Evolutionary conservation across 2,329 filamentous ascomycete genomes (phyloP).

Genomic region (Ceratocystiopsis sp.): DNA sequence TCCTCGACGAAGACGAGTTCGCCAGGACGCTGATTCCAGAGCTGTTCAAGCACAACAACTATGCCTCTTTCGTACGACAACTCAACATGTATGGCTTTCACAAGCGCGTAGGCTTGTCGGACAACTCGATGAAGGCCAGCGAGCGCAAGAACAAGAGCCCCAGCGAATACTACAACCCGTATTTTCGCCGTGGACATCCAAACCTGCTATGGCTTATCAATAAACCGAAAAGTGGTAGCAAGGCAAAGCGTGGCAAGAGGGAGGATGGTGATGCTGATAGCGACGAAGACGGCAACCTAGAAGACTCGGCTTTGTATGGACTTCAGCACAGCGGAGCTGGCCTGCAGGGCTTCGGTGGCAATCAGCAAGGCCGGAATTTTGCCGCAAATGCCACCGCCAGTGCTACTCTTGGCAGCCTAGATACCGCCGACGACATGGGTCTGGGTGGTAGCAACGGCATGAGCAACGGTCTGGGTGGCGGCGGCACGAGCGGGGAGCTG

Average conservation of each 20-base stretch:
- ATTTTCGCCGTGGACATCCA: conserved; percentile 82
- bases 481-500: conserved; percentile 19
- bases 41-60: conserved; percentile 98
- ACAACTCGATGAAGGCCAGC: conserved; percentile 95
- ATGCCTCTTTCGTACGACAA: conserved; percentile 89
- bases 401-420: neutral
- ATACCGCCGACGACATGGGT: conserved; percentile 4
- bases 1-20: conserved; percentile 94
- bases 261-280: conserved; percentile 53
- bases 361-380: conserved; percentile 13
- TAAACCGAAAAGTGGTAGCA: conserved; percentile 64
- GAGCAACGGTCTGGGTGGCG: neutral
- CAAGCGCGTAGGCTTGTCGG: conserved; percentile 82
- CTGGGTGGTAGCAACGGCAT: neutral
- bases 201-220: conserved; percentile 93
- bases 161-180: conserved; percentile 95
- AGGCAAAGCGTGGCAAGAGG: conserved; percentile 41
- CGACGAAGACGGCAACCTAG: conserved; percentile 50
- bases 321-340: conserved; percentile 9
- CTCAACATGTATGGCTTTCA: conserved; percentile 48
- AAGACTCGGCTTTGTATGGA: conserved; percentile 19
- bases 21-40: conserved; percentile 94
- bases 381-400: conserved; percentile 24
- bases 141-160: conserved; percentile 96
- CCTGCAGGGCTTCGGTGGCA: conserved; percentile 5